These are phyloP conservation scores for Didymosphaeria variabile DNA, from an alignment of 2,329 filamentous ascomycete genomes.

Conservation along the genomic window DNA sequence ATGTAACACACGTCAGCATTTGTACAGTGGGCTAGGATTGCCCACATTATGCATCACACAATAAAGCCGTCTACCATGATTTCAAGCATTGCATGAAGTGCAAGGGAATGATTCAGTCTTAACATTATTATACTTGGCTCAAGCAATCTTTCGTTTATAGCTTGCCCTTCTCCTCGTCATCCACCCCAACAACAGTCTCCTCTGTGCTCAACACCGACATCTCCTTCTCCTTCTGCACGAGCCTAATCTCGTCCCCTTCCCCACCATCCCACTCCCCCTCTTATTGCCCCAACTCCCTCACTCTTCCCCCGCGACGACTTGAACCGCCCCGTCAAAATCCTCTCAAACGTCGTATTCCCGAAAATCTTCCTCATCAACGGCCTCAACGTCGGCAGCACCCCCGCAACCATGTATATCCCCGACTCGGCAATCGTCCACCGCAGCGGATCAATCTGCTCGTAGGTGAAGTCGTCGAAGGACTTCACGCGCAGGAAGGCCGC, in stretches of 20 bases:
- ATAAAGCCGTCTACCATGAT: no score
- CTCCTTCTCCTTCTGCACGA: slow-evolving; percentile 5
- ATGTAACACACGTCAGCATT: no score
- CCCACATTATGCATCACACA: no score
- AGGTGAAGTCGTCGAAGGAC: slow-evolving; percentile 30
- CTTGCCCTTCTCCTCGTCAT: slow-evolving; percentile 7
- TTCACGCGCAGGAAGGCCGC: slow-evolving; percentile 24
- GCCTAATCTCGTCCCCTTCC: slow-evolving; percentile 11
- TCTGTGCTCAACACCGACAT: slow-evolving; percentile 1
- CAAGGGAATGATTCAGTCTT: not conserved
- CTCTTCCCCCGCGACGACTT: slow-evolving; percentile 5
- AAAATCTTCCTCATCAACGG: slow-evolving; percentile 27
- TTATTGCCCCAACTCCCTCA: slow-evolving; percentile 16
- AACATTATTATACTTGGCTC: not conserved
- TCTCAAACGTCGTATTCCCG: slow-evolving; percentile 23
- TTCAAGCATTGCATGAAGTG: not conserved
- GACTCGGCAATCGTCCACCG: slow-evolving; percentile 34
- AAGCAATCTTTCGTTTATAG: not conserved
- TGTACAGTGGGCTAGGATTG: no score
- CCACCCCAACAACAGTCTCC: not conserved
- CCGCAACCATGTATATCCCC: slow-evolving; percentile 33
- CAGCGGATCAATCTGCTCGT: slow-evolving; percentile 26
- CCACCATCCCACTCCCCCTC: slow-evolving; percentile 16
- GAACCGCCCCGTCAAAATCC: slow-evolving; percentile 21
- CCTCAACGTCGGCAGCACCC: slow-evolving; percentile 29